Evolutionary conservation across 306 rosid species (phyloP).

Genomic region (Cotoneaster glaucophyllus): DNA sequence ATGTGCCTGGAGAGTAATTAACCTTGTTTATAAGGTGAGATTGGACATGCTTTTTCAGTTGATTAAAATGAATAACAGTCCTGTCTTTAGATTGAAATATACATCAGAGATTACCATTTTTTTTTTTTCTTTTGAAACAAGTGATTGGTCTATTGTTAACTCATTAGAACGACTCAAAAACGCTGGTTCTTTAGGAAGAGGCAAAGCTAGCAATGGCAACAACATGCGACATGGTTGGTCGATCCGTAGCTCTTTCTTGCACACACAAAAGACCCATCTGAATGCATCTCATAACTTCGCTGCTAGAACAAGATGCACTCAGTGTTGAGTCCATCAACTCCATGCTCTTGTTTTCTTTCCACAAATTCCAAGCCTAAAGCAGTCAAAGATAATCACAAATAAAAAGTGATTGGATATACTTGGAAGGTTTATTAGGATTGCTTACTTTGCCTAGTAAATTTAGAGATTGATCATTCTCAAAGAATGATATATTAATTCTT

Average conservation of each 20-base stretch:
- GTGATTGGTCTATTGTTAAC: no score
- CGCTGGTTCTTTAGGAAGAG: no score
- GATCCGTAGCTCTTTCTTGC: constrained; percentile 3
- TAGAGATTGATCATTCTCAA: constrained; percentile 8
- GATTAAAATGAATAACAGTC: no score
- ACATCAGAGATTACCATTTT: no score
- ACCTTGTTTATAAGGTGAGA: no score
- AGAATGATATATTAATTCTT: constrained; percentile 9
- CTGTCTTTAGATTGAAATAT: no score
- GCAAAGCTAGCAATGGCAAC: no score
- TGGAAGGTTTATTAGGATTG: neutral
- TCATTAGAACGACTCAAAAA: no score
- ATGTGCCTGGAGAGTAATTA: no score
- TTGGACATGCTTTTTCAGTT: no score
- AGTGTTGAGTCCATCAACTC: neutral
- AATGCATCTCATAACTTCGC: constrained; percentile 6
- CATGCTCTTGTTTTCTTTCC: constrained; percentile 9
- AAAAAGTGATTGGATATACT: neutral
- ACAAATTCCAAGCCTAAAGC: constrained; percentile 11
- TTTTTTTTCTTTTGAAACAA: no score
- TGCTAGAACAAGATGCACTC: neutral
- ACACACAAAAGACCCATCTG: constrained; percentile 15
- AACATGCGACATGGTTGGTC: no score
- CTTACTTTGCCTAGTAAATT: constrained; percentile 10
- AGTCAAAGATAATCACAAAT: neutral